These are phyloP conservation scores for Ustilago hordei DNA, from an alignment of 1,284 basidiomycete genomes.

Conservation along the genomic window DNA sequence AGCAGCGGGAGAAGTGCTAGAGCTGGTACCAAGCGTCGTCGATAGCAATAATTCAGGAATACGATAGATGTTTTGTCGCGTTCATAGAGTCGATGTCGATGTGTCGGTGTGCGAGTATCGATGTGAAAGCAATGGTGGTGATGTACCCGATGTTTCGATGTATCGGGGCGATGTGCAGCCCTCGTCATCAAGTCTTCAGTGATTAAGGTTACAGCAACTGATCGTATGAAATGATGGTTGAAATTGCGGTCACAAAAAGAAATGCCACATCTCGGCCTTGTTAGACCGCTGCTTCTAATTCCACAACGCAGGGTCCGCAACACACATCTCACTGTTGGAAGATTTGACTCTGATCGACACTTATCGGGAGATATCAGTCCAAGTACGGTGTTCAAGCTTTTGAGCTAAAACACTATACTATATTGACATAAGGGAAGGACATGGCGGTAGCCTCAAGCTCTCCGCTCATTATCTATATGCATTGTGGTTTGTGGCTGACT, in stretches of 20 bases:
- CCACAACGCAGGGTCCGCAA: not conserved
- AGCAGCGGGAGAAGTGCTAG: not conserved
- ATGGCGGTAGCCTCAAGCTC: no score
- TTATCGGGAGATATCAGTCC: no score
- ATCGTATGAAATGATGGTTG: not conserved
- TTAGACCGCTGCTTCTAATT: not conserved
- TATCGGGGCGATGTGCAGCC: not conserved
- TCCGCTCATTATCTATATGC: no score
- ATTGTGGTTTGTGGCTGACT: no score
- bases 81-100: not conserved
- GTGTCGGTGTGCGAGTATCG: not conserved
- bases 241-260: not conserved
- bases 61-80: not conserved
- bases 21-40: conserved; percentile 25
- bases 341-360: no score
- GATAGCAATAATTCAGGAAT: conserved; percentile 10
- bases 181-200: no score
- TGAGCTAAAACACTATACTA: no score
- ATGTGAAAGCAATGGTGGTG: not conserved
- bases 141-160: not conserved
- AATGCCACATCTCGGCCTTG: not conserved
- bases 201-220: no score
- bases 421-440: no score
- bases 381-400: no score
- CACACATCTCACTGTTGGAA: no score